phyloP scores from a whole-genome alignment of 345 rosid species.

The Melastoma malabathricum region DNA sequence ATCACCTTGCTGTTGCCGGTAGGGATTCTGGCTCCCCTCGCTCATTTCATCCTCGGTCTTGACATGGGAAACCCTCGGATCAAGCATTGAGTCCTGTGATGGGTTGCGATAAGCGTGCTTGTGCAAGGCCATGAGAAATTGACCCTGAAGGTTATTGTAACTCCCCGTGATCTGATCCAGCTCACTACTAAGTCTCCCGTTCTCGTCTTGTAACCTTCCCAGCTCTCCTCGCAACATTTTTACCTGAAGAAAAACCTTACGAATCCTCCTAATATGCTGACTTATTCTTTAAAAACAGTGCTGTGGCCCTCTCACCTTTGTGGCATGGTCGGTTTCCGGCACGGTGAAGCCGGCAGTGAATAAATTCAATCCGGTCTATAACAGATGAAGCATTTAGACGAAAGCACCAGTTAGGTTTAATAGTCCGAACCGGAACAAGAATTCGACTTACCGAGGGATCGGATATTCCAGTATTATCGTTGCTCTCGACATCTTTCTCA shows the following conservation, averaged over 20 bases:
- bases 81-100: constrained; percentile 24
- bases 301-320: too few species aligned
- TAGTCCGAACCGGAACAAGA: background rate
- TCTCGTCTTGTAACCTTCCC: constrained; percentile 54
- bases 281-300: too few species aligned
- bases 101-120: constrained; percentile 23
- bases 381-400: too few species aligned
- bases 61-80: too few species aligned
- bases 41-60: too few species aligned
- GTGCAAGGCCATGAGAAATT: constrained; percentile 43
- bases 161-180: constrained; percentile 48
- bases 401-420: too few species aligned
- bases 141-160: constrained; percentile 49
- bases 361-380: constrained; percentile 48
- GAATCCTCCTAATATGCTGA: too few species aligned
- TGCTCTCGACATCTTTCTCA: constrained; percentile 13
- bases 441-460: constrained; percentile 15
- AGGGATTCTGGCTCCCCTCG: too few species aligned
- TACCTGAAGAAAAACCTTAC: constrained; percentile 20
- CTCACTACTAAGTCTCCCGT: constrained; percentile 40
- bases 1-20: constrained; percentile 6
- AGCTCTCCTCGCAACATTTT: constrained; percentile 32
- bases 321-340: too few species aligned
- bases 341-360: background rate
- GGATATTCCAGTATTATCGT: constrained; percentile 3